Conservation (phyloP, 257 asterid genomes). For the Nemophila menziesii region DNA sequence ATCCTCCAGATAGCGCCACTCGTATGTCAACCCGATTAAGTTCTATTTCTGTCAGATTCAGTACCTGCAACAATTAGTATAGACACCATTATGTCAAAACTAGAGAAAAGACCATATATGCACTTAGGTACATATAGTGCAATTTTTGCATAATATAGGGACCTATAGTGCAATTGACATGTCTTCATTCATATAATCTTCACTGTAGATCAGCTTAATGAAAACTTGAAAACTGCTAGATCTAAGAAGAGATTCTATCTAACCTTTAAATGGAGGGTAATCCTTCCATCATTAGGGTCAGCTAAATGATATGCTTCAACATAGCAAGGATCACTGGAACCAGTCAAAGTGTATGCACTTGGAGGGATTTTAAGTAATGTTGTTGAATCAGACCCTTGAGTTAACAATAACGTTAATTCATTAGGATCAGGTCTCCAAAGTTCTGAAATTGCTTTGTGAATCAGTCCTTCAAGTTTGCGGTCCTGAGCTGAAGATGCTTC, state of each 20-base stretch:
- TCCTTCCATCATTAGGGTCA: constrained; percentile 84
- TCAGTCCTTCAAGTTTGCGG: constrained; percentile 74
- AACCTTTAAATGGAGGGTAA: constrained; percentile 84
- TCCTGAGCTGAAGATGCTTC: constrained; percentile 85
- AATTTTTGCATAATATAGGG: no score
- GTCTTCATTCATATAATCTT: background rate
- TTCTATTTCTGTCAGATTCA: constrained; percentile 79
- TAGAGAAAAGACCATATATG: background rate
- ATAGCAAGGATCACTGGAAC: constrained; percentile 91
- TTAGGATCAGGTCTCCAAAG: constrained; percentile 91
- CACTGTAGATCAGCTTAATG: background rate
- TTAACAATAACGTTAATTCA: constrained; percentile 58
- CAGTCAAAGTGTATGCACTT: constrained; percentile 61
- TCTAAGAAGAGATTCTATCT: background rate
- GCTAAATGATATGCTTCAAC: constrained; percentile 87
- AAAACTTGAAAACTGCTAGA: background rate
- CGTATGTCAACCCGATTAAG: constrained; percentile 75
- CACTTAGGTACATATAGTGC: no score
- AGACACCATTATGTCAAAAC: constrained; percentile 5
- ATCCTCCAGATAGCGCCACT: constrained; percentile 80
- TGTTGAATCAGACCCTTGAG: constrained; percentile 56
- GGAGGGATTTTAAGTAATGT: constrained; percentile 69
- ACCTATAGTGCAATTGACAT: background rate
- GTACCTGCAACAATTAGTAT: constrained; percentile 38
- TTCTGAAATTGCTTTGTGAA: constrained; percentile 83